A percentile compares a stretch with the other conserved stretches of the same genome.
These are phyloP conservation scores for Russula griseocarnosa DNA, from an alignment of 768 basidiomycete genomes.

Conservation along the genomic window DNA sequence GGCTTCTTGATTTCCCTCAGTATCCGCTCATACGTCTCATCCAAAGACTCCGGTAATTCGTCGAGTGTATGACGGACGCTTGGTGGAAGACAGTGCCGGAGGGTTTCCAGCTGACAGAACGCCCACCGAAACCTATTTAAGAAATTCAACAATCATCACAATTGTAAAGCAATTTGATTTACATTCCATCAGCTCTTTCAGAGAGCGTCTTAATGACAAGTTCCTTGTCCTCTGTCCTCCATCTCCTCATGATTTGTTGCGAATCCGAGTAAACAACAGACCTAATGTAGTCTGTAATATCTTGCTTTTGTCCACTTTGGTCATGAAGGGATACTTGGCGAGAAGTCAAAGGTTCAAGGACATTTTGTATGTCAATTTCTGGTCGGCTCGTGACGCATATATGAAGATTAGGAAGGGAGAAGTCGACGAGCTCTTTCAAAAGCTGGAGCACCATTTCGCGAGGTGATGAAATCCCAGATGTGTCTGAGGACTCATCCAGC, in stretches of 20 bases:
- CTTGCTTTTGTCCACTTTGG: conserved; percentile 6
- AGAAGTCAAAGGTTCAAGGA: conserved; percentile 1
- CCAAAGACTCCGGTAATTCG: not conserved
- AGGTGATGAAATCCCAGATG: not conserved
- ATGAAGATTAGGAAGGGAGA: not conserved
- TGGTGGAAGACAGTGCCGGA: conserved; percentile 6
- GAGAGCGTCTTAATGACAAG: not conserved
- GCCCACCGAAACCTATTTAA: conserved; percentile 9
- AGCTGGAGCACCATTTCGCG: conserved; percentile 1
- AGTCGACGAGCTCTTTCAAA: not conserved
- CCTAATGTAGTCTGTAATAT: not conserved
- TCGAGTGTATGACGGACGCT: not conserved
- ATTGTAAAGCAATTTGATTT: not conserved
- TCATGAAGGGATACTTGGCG: not conserved
- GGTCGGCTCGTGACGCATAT: conserved; percentile 8
- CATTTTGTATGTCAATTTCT: conserved; percentile 2
- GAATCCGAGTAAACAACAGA: conserved; percentile 7
- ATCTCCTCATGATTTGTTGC: conserved; percentile 1
- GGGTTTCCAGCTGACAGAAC: not conserved
- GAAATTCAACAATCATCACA: not conserved
- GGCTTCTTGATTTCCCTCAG: conserved; percentile 3
- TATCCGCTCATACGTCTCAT: conserved; percentile 8
- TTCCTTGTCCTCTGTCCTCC: conserved; percentile 1
- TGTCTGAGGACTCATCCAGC: conserved; percentile 4
- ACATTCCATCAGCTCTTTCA: conserved; percentile 15